Evolutionary conservation across 306 rosid species (phyloP).

Genomic region (Cicer bijugum): DNA sequence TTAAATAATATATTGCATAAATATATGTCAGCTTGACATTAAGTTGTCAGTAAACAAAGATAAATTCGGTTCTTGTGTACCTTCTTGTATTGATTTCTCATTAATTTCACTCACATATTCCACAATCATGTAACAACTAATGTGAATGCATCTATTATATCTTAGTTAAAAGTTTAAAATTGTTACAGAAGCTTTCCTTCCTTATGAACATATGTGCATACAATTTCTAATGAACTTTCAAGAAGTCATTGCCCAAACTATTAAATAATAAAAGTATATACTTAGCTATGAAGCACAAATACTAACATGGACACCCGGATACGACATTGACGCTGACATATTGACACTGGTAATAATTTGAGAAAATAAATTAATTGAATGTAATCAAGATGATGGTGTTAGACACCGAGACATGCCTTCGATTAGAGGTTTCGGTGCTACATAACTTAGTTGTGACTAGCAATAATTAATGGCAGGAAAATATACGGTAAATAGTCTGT

Average conservation of each 20-base stretch:
- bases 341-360: too few relatives aligned
- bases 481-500: neutral
- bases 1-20: too few relatives aligned
- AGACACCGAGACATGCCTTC: too few relatives aligned
- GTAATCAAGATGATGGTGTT: too few relatives aligned
- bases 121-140: constrained; percentile 2
- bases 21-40: constrained; percentile 20
- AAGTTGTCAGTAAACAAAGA: constrained; percentile 1
- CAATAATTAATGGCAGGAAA: too few relatives aligned
- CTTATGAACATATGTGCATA: constrained; percentile 23
- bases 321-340: too few relatives aligned
- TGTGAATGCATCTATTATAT: constrained; percentile 11
- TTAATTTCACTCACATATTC: constrained; percentile 12
- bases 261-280: too few relatives aligned
- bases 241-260: too few relatives aligned
- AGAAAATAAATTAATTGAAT: too few relatives aligned
- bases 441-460: constrained; percentile 5
- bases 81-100: neutral
- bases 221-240: constrained; percentile 1
- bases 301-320: too few relatives aligned
- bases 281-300: too few relatives aligned
- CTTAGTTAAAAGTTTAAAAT: neutral
- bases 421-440: too few relatives aligned
- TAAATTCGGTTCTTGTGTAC: neutral
- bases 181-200: constrained; percentile 22